Evolutionary conservation across 2,329 filamentous ascomycete genomes (phyloP).

Genomic region (Macrophomina tecta): DNA sequence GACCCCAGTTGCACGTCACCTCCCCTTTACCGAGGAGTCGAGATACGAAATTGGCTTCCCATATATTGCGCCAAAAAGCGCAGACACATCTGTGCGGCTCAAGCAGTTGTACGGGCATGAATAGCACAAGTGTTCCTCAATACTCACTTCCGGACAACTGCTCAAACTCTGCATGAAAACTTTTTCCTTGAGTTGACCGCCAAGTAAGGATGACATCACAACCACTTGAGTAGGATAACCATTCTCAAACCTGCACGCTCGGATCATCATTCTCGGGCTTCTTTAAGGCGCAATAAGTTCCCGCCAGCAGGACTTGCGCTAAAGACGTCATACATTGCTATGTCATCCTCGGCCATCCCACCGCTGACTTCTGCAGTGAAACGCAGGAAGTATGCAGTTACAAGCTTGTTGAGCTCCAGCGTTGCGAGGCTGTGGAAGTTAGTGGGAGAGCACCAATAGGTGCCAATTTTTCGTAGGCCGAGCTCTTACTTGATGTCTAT

Average conservation of each 20-base stretch:
- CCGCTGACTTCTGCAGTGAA: background rate
- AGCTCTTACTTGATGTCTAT: constrained; percentile 8
- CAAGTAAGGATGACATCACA: too few relatives aligned
- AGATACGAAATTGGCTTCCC: too few relatives aligned
- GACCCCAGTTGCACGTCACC: background rate
- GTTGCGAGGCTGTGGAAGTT: background rate
- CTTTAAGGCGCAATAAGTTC: constrained; percentile 1
- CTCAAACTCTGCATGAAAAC: too few relatives aligned
- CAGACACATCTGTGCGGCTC: too few relatives aligned
- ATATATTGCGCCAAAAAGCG: too few relatives aligned
- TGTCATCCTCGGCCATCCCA: background rate
- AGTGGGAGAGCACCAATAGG: background rate
- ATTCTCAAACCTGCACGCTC: background rate
- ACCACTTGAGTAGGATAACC: too few relatives aligned
- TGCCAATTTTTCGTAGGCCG: background rate
- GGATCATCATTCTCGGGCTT: background rate
- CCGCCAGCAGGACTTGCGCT: background rate
- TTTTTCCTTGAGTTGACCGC: too few relatives aligned
- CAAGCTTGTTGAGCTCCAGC: constrained; percentile 12
- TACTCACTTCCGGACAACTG: too few relatives aligned
- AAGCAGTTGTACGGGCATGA: too few relatives aligned
- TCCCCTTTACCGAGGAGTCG: too few relatives aligned
- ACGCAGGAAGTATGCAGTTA: background rate
- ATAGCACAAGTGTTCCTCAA: too few relatives aligned
- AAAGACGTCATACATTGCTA: constrained; percentile 1